Conservation (phyloP, 164 flowering plant genomes). For the Piper betle region DNA sequence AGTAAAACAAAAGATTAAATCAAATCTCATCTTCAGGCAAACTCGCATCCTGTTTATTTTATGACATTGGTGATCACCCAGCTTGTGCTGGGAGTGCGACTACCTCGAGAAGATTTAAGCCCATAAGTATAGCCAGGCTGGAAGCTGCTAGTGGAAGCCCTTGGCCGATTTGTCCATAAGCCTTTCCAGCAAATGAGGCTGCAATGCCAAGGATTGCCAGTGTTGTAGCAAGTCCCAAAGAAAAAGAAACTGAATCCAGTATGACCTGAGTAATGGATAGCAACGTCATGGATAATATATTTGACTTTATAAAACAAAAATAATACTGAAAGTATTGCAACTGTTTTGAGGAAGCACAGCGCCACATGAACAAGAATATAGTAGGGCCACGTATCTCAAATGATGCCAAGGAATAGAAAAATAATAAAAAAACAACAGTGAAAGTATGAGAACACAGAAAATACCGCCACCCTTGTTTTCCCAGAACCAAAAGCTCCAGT, state of each 20-base stretch:
- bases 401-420: neutral
- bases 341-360: too few species aligned
- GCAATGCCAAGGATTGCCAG: conserved; percentile 77
- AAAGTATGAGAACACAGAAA: neutral
- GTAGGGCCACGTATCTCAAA: neutral
- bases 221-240: conserved; percentile 91
- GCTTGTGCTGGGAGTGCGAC: neutral
- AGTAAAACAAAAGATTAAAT: too few species aligned
- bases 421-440: neutral
- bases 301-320: too few species aligned
- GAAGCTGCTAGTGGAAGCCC: conserved; percentile 98
- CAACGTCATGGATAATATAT: too few species aligned
- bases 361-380: neutral
- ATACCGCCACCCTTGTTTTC: conserved; percentile 69
- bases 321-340: too few species aligned
- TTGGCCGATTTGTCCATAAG: conserved; percentile 94
- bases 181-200: conserved; percentile 97
- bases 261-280: conserved; percentile 27
- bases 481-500: conserved; percentile 94
- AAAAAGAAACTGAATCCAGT: conserved; percentile 77
- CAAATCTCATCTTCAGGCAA: too few species aligned
- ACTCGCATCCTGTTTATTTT: too few species aligned
- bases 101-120: conserved; percentile 93
- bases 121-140: conserved; percentile 77
- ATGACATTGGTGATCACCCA: too few species aligned